These are phyloP conservation scores for Bocquillonia castaneifolia DNA, from an alignment of 441 rosid genomes.

Conservation along the genomic window DNA sequence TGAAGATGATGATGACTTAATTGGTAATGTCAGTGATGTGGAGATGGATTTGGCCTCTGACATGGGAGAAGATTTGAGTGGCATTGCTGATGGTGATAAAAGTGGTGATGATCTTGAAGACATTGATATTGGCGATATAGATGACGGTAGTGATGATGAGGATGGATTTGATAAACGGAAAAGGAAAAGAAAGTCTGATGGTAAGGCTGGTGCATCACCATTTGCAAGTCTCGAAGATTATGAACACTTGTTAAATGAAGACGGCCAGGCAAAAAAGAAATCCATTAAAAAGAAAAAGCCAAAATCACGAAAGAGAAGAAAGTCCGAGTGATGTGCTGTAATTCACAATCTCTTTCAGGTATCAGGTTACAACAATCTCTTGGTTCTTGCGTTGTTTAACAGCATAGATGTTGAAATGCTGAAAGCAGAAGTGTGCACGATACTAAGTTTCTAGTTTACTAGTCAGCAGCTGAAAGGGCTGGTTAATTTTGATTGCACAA, in stretches of 20 bases:
- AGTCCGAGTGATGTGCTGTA: not conserved
- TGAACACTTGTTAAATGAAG: slow-evolving; percentile 61
- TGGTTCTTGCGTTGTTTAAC: not conserved
- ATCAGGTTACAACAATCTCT: not conserved
- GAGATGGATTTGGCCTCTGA: slow-evolving; percentile 50
- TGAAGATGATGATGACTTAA: slow-evolving; percentile 69
- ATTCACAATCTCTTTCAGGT: not conserved
- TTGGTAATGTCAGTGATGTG: slow-evolving; percentile 55
- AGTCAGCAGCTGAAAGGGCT: not conserved
- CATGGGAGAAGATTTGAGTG: slow-evolving; percentile 40
- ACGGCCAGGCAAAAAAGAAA: slow-evolving; percentile 22
- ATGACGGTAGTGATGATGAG: slow-evolving; percentile 35
- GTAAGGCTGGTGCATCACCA: slow-evolving; percentile 52
- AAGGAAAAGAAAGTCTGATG: slow-evolving; percentile 38
- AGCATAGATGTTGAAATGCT: not conserved
- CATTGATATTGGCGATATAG: slow-evolving; percentile 34
- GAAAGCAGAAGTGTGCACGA: not conserved
- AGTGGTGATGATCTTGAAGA: slow-evolving; percentile 29
- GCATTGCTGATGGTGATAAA: slow-evolving; percentile 24
- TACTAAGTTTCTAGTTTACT: not conserved
- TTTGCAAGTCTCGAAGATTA: slow-evolving; percentile 84
- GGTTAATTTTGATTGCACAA: not conserved
- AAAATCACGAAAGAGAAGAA: slow-evolving; percentile 13
- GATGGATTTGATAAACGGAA: slow-evolving; percentile 29
- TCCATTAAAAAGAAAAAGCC: not conserved